Evolutionary conservation across 2,329 filamentous ascomycete genomes (phyloP).

Genomic region (Lecanicillium sp.): DNA sequence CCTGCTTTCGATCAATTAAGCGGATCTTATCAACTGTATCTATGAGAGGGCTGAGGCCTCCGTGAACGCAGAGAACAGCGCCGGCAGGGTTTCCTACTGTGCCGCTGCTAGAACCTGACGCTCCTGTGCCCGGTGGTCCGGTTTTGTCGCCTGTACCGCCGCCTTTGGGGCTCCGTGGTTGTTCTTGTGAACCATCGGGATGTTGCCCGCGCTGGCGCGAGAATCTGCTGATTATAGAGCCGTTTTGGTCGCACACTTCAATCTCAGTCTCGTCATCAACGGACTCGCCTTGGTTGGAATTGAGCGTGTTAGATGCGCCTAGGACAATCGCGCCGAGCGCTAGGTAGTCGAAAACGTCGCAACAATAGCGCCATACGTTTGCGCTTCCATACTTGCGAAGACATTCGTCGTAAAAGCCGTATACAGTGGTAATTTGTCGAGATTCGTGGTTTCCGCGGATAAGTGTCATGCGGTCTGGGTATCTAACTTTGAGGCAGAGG

Average conservation of each 20-base stretch:
- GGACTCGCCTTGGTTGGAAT: conserved; percentile 36
- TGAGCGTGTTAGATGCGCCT: conserved; percentile 65
- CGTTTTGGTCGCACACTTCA: conserved; percentile 81
- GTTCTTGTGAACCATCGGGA: conserved; percentile 16
- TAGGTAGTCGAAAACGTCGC: conserved; percentile 96
- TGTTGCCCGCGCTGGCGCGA: conserved; percentile 35
- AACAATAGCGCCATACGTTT: conserved; percentile 96
- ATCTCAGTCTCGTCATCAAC: conserved; percentile 75
- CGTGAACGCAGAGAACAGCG: conserved; percentile 91
- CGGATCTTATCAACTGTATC: conserved; percentile 94
- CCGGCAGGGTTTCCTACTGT: conserved; percentile 62
- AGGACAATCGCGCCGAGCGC: conserved; percentile 83
- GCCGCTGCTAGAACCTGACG: conserved; percentile 59
- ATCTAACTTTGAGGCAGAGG: conserved; percentile 91
- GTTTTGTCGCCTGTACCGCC: conserved; percentile 25
- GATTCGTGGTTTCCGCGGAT: conserved; percentile 96
- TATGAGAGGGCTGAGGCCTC: conserved; percentile 82
- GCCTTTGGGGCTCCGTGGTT: conserved; percentile 19
- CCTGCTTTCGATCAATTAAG: conserved; percentile 90
- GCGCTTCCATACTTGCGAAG: conserved; percentile 92
- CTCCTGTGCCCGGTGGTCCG: conserved; percentile 72
- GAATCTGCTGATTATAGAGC: conserved; percentile 68
- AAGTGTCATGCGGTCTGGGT: conserved; percentile 92
- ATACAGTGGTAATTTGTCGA: conserved; percentile 92
- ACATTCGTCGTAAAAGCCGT: conserved; percentile 97